Evolutionary conservation across 306 rosid species (phyloP).

Genomic region (Corylus americana): DNA sequence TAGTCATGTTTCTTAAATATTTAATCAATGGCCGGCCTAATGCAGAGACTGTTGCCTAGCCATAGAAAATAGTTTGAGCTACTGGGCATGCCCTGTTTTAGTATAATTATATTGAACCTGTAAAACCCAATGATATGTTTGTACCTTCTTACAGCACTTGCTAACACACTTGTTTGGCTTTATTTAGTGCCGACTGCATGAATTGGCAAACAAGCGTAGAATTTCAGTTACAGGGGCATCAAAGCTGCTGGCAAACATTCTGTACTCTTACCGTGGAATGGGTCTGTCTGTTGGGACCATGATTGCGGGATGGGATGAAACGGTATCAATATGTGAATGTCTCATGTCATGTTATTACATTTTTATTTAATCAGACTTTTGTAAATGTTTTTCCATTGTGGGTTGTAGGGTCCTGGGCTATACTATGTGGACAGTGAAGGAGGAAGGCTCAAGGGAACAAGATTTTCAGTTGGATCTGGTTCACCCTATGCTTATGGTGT

Average conservation of each 20-base stretch:
- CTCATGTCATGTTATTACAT: background rate
- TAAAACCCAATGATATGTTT: background rate
- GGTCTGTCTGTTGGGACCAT: constrained; percentile 96
- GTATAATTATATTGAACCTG: background rate
- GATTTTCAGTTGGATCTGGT: constrained; percentile 98
- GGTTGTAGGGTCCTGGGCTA: constrained; percentile 85
- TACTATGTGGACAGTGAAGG: constrained; percentile 97
- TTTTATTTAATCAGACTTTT: constrained; percentile 1
- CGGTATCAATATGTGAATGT: constrained; percentile 48
- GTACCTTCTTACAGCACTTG: constrained; percentile 1
- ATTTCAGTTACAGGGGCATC: constrained; percentile 98
- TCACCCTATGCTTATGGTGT: constrained; percentile 99
- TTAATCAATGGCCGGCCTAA: background rate
- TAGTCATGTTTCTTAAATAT: background rate
- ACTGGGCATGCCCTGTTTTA: background rate
- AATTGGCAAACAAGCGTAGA: constrained; percentile 87
- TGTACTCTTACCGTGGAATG: constrained; percentile 97
- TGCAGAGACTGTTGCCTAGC: background rate
- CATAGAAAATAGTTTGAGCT: background rate
- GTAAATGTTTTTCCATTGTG: background rate
- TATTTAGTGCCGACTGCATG: constrained; percentile 78
- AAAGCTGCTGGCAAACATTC: constrained; percentile 87
- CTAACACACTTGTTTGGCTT: constrained; percentile 11
- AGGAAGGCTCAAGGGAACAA: constrained; percentile 89
- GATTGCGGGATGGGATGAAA: constrained; percentile 99